Evolutionary conservation across 768 basidiomycete genomes (phyloP).

Genomic region (Phaffia tasmanica): DNA sequence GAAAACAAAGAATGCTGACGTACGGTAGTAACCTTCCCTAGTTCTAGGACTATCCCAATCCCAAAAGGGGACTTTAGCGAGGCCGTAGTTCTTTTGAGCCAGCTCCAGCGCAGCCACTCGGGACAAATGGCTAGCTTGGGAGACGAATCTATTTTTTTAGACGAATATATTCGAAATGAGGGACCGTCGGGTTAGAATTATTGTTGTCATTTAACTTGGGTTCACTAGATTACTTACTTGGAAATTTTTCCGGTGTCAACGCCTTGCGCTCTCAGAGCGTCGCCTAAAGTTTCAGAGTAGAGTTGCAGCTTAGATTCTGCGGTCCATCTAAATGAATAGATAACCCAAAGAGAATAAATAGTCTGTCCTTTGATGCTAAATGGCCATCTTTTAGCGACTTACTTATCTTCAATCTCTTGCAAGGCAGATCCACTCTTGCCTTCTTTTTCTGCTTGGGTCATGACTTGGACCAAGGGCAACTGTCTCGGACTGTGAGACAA

Average conservation of each 20-base stretch:
- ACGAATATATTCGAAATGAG: background rate
- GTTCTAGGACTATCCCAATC: conserved; percentile 90
- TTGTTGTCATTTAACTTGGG: background rate
- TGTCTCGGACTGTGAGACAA: conserved; percentile 42
- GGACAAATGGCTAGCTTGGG: conserved; percentile 50
- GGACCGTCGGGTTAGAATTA: background rate
- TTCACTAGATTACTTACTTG: background rate
- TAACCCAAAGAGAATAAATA: background rate
- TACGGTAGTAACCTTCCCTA: conserved; percentile 80
- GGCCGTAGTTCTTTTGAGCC: conserved; percentile 66
- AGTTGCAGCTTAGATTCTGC: conserved; percentile 63
- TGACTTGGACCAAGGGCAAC: conserved; percentile 60
- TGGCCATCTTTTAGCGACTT: conserved; percentile 32
- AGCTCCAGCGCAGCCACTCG: conserved; percentile 59
- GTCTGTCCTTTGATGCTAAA: background rate
- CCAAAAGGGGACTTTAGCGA: conserved; percentile 69
- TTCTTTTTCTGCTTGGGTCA: conserved; percentile 69
- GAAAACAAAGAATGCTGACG: background rate
- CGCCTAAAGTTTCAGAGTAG: conserved; percentile 60
- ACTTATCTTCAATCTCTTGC: conserved; percentile 78
- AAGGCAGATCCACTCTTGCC: conserved; percentile 70
- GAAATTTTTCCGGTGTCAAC: conserved; percentile 26
- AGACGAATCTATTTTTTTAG: conserved; percentile 3
- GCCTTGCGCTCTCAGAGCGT: conserved; percentile 48
- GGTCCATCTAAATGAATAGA: conserved; percentile 39